Evolutionary conservation across 2,329 filamentous ascomycete species (phyloP).

Genomic region (Aspergillus neoniger): DNA sequence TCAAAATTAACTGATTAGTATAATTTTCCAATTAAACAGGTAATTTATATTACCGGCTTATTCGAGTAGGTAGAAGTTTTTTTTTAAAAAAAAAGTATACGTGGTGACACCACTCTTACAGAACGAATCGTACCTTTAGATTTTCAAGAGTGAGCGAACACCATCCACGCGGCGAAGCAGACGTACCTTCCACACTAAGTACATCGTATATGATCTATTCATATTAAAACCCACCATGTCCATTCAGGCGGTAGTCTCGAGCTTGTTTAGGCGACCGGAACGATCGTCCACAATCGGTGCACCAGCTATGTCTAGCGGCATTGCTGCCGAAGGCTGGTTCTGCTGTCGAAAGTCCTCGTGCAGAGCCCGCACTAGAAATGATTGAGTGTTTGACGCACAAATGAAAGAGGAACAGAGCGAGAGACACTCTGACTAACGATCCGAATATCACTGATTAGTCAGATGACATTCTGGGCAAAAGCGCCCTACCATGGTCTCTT

Average conservation of each 20-base stretch:
- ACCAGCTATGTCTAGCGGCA: neutral
- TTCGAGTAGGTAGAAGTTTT: too few relatives aligned
- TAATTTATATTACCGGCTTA: too few relatives aligned
- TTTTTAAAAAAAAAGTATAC: too few relatives aligned
- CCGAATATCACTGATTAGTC: neutral
- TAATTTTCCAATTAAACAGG: too few relatives aligned
- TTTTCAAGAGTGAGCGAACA: too few relatives aligned
- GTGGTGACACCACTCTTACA: too few relatives aligned
- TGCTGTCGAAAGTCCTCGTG: neutral
- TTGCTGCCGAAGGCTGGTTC: neutral
- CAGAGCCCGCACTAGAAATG: neutral
- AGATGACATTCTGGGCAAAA: neutral
- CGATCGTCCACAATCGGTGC: neutral
- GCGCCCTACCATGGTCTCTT: neutral
- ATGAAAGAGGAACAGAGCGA: neutral
- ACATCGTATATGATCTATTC: too few relatives aligned
- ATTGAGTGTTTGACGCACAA: neutral
- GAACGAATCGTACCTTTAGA: too few relatives aligned
- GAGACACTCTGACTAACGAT: neutral
- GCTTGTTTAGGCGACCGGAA: neutral
- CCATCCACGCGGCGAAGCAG: too few relatives aligned
- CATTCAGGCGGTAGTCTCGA: neutral
- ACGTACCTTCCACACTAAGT: too few relatives aligned
- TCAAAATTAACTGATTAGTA: too few relatives aligned
- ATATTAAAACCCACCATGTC: too few relatives aligned